Conservation (phyloP, 345 rosid species). For the Pistacia integerrima region DNA sequence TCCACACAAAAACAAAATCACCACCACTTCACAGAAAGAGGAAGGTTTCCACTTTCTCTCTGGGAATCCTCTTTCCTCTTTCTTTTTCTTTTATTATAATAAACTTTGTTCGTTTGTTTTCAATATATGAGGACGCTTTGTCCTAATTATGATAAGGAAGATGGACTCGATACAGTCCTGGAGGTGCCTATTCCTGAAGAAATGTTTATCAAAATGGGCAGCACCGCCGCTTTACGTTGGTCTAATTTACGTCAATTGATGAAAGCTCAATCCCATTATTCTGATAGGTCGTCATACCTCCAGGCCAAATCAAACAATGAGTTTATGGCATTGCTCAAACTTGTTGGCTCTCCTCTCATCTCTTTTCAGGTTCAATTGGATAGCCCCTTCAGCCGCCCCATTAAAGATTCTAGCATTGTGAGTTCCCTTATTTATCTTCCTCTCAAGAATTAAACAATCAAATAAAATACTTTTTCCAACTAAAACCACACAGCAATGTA, state of each 20-base stretch:
- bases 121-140: slow-evolving; percentile 54
- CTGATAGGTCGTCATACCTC: slow-evolving; percentile 43
- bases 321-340: slow-evolving; percentile 89
- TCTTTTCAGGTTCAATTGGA: slow-evolving; percentile 70
- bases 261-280: slow-evolving; percentile 50
- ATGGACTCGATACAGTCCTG: slow-evolving; percentile 67
- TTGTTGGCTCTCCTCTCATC: slow-evolving; percentile 87
- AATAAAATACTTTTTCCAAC: too few species aligned
- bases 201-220: slow-evolving; percentile 70
- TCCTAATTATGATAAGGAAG: slow-evolving; percentile 60
- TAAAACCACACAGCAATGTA: background rate
- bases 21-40: slow-evolving; percentile 20
- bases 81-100: background rate
- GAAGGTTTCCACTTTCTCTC: slow-evolving; percentile 13
- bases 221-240: slow-evolving; percentile 67
- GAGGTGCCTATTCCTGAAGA: slow-evolving; percentile 82
- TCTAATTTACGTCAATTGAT: slow-evolving; percentile 72
- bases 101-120: too few species aligned
- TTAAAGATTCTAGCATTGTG: slow-evolving; percentile 66
- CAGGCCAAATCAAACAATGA: slow-evolving; percentile 75
- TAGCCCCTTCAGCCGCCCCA: slow-evolving; percentile 42
- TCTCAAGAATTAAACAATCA: background rate
- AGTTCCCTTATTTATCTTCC: slow-evolving; percentile 21
- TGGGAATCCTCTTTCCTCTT: slow-evolving; percentile 16
- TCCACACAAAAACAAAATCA: background rate